Evolutionary conservation across 768 basidiomycete genomes (phyloP), one percentile per base, ranked within the genome.

Genomic region (Rubroboletus satanas): DNA sequence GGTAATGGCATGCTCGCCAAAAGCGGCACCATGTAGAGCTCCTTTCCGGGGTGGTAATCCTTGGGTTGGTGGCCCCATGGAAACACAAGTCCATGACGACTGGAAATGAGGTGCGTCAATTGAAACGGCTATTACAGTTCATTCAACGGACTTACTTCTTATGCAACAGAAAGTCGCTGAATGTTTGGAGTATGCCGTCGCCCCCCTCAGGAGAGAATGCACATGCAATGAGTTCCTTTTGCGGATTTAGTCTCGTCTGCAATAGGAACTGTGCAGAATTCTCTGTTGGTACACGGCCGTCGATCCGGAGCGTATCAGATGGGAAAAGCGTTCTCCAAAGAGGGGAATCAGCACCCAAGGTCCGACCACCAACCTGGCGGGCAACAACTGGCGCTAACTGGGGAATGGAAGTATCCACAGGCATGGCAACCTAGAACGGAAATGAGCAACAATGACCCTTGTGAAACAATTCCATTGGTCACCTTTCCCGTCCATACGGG

Each of bases 21-120:
- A 15, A 96, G 71, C 2, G 93, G 93, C 17, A 95, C 79, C 60
- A 95, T 81, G 63, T 96, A 96, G 35, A 95, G 72, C 66, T 96
- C 93, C 52, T 88, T 87, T 33, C 92, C 93, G 38, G 88, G 87
- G 52, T 82, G 78, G 63, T 81, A 73, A 11, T 91, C 86, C 59
- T 87, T 85, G 9, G 88, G 85, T 38, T 82, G 79, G 45, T 75
- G 76, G 1, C 90, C 88, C 91, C 91, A 93, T 9, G 91, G 91
- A 59, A 93, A 92, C 18, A 92, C 81, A 21, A 93, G 78, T 10
- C 88, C 91, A 66, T 93, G 90, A 21, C 91, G 91, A 49, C 91
- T 93, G 69, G 58, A 61, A 35, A 55, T 57, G 42, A 57, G 12
- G 28, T 12, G 32, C 3, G 37, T 66, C 33, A 53, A 31, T 51